phyloP scores from a whole-genome alignment of 1,139 yeast species.

The Yamadazyma aaseri region DNA sequence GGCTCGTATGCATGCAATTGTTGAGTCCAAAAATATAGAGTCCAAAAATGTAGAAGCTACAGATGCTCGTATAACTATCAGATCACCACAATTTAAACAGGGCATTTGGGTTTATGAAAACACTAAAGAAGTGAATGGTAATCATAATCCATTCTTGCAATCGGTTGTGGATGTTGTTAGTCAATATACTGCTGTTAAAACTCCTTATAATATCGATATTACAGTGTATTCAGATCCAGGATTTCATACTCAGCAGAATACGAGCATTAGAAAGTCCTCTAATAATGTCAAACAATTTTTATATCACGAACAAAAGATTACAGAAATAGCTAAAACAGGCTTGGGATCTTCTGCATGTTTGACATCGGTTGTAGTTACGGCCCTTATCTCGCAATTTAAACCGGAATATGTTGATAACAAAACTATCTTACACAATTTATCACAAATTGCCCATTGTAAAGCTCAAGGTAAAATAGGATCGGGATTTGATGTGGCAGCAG shows the following conservation, averaged over 20 bases:
- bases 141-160: constrained; percentile 71
- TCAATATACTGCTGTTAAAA: constrained; percentile 44
- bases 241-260: constrained; percentile 73
- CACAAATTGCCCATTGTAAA: constrained; percentile 87
- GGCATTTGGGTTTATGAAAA: constrained; percentile 68
- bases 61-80: constrained; percentile 5
- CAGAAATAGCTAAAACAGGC: constrained; percentile 87
- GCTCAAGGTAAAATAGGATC: constrained; percentile 96
- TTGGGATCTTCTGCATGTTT: constrained; percentile 95
- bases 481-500: constrained; percentile 96
- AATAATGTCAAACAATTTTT: constrained; percentile 48
- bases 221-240: constrained; percentile 83
- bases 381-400: constrained; percentile 52
- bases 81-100: constrained; percentile 76
- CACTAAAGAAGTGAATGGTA: constrained; percentile 26
- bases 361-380: constrained; percentile 76
- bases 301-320: constrained; percentile 59
- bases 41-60: not conserved
- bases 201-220: constrained; percentile 40
- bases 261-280: constrained; percentile 28
- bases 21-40: constrained; percentile 19
- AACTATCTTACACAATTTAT: constrained; percentile 66
- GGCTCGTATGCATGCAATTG: constrained; percentile 82
- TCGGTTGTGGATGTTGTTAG: constrained; percentile 58
- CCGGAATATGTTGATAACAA: constrained; percentile 15